Conservation (phyloP, 176 grass and related monocot species). For the Triticum monococcum region DNA sequence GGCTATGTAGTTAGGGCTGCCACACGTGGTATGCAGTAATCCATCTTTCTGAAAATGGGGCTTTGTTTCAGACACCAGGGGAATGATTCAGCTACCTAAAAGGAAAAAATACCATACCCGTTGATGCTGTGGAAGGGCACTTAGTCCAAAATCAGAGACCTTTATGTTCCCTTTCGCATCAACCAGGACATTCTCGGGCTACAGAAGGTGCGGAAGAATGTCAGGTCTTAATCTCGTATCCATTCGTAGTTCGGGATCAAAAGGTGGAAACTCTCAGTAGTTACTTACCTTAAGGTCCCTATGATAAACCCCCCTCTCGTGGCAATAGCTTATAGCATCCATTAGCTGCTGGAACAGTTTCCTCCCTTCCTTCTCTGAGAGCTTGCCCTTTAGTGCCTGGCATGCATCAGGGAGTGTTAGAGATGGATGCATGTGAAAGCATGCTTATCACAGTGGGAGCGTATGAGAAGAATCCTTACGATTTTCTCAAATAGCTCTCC, state of each 20-base stretch:
- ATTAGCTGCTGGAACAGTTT: slow-evolving; percentile 94
- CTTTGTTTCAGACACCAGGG: neutral
- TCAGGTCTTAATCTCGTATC: neutral
- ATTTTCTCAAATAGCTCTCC: slow-evolving; percentile 94
- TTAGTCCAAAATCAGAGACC: slow-evolving; percentile 92
- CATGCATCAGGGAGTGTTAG: neutral
- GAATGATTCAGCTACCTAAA: neutral
- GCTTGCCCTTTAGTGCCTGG: slow-evolving; percentile 57
- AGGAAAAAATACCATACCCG: slow-evolving; percentile 45
- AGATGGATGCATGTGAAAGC: neutral
- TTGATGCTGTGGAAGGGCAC: slow-evolving; percentile 78
- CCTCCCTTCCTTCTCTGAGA: slow-evolving; percentile 68
- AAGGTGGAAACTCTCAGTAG: neutral
- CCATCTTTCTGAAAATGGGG: slow-evolving; percentile 73
- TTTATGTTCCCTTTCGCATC: slow-evolving; percentile 97
- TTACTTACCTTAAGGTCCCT: slow-evolving; percentile 90
- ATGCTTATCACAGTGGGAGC: neutral
- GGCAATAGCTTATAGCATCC: slow-evolving; percentile 87
- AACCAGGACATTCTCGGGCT: slow-evolving; percentile 94
- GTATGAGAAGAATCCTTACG: slow-evolving; percentile 37
- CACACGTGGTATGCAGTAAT: slow-evolving; percentile 91
- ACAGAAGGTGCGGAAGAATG: slow-evolving; percentile 34
- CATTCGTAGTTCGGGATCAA: neutral
- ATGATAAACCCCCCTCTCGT: slow-evolving; percentile 90
- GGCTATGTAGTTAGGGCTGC: slow-evolving; percentile 93